These are phyloP conservation scores for Botrytis elliptica DNA, from an alignment of 2,329 filamentous ascomycete species.

Conservation along the genomic window DNA sequence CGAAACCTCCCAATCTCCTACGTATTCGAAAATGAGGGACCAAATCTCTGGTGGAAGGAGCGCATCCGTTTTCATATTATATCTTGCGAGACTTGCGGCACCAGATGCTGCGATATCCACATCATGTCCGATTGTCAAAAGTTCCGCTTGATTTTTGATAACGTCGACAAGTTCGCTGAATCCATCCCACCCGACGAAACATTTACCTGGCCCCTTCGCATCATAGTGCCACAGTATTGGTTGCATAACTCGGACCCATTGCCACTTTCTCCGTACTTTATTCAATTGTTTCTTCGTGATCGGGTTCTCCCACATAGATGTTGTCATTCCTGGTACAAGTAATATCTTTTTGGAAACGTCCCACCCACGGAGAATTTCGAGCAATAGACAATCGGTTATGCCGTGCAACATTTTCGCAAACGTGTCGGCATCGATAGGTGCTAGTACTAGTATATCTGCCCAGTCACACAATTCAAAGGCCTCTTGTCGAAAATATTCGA, in stretches of 20 bases:
- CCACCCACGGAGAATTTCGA: conserved; percentile 83
- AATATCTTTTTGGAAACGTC: conserved; percentile 81
- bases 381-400: conserved; percentile 74
- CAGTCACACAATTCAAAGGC: conserved; percentile 74
- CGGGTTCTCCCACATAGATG: conserved; percentile 85
- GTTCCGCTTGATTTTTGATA: conserved; percentile 73
- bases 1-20: conserved; percentile 88
- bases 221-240: conserved; percentile 83
- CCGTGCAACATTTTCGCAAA: conserved; percentile 86
- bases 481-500: conserved; percentile 53
- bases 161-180: conserved; percentile 72
- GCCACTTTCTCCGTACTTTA: conserved; percentile 81
- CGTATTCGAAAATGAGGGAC: conserved; percentile 81
- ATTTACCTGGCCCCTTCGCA: conserved; percentile 50
- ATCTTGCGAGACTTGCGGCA: conserved; percentile 45
- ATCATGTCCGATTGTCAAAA: conserved; percentile 71
- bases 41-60: conserved; percentile 81
- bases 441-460: conserved; percentile 83
- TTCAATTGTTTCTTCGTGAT: conserved; percentile 84
- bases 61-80: conserved; percentile 42
- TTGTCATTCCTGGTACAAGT: conserved; percentile 85
- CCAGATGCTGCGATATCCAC: conserved; percentile 46
- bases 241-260: conserved; percentile 78
- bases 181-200: conserved; percentile 59
- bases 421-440: conserved; percentile 80